Base-by-base conservation (phyloP, 1,284 basidiomycete species). In the Trichosporon coremiiforme region DNA sequence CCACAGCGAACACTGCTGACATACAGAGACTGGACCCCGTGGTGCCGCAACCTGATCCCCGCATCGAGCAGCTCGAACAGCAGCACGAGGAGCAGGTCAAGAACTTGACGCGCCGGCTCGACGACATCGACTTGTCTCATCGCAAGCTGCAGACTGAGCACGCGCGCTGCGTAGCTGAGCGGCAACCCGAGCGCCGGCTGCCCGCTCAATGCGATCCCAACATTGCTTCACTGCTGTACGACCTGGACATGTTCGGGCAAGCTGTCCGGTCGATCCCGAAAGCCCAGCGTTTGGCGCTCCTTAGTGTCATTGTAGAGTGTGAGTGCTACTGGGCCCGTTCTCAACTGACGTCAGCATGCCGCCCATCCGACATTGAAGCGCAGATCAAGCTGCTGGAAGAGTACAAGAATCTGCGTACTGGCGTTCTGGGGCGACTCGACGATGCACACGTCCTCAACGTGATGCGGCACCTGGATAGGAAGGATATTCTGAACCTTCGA, bases 331-430 rank as follows among this genome's bases (percentile, higher is more conserved):
- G 29, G 60, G 10, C 15, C 6, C 4, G 17, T 20, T n/a, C 15
- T 5, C 25, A 67, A 9, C 57, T 69, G 65, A 66, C 64, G 29
- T 6, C 66, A 82, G 80, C 77, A 0, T 79, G 77, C 66, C 69
- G 78, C n/a, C 80, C 80, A 0, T 77, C 77, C 2, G 80, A 82
- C 47, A 76, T 82, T 7, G 72, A 86, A 89, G 38, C 91, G 89
- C 83, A 82, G 80, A 92, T 94, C 64, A 86, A 90, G 0, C 86
- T 93, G 5, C 87, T 96, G 20, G 89, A 94, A 80, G 91, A 91
- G 80, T 94, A 94, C 75, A 87, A 89, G 62, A 89, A 87, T 74
- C 89, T 89, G 25, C 91, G 91, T 6, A 91, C 91, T 76, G 94
- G 95, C 76, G 87, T 95, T 66, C 84, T 95, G 45, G 90, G 90